Conservation (phyloP, 306 rosid genomes). For the Malus sieversii region DNA sequence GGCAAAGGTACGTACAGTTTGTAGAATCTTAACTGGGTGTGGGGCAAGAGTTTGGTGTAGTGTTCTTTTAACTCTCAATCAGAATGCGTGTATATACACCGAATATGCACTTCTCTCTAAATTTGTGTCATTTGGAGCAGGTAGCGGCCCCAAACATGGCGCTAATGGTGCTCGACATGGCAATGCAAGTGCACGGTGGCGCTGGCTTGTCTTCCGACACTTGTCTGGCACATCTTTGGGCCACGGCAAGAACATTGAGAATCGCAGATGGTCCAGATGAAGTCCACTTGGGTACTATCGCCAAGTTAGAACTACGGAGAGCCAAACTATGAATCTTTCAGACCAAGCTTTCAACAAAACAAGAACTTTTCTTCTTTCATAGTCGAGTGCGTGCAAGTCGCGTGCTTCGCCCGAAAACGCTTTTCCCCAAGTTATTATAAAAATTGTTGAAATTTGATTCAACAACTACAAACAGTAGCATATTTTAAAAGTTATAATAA, state of each 20-base stretch:
- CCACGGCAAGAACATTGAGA: slow-evolving; percentile 75
- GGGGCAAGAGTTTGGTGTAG: neutral
- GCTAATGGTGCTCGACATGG: slow-evolving; percentile 80
- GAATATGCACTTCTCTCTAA: neutral
- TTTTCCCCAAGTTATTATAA: neutral
- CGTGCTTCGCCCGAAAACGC: neutral
- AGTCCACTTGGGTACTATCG: slow-evolving; percentile 93
- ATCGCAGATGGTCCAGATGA: slow-evolving; percentile 98
- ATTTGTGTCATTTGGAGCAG: slow-evolving; percentile 38
- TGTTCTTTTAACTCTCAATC: neutral
- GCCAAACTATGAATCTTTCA: slow-evolving; percentile 55
- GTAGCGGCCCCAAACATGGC: slow-evolving; percentile 94
- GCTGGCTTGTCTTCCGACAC: slow-evolving; percentile 87
- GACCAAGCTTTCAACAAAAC: neutral
- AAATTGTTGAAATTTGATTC: too few species aligned
- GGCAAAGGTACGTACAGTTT: slow-evolving; percentile 61
- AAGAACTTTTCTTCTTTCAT: neutral
- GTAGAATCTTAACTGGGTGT: neutral
- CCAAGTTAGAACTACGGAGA: slow-evolving; percentile 68
- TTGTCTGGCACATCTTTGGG: slow-evolving; percentile 92
- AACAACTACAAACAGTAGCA: too few species aligned
- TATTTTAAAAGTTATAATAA: too few species aligned
- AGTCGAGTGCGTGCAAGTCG: neutral
- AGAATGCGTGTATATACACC: neutral
- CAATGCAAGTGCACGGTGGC: slow-evolving; percentile 94